Base-by-base conservation (phyloP, 345 rosid species). In the Citrus cavaleriei region DNA sequence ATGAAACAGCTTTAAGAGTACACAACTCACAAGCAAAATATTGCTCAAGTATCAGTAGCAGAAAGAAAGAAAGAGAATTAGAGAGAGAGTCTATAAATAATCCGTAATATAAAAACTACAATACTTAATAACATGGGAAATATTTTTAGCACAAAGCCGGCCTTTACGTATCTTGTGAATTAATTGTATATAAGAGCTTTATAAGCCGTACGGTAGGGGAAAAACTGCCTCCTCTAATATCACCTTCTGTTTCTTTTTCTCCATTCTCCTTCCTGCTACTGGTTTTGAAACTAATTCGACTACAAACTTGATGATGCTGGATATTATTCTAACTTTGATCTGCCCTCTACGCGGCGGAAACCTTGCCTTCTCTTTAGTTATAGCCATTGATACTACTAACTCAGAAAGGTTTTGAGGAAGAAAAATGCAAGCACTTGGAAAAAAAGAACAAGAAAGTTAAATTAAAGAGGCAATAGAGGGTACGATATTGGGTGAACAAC, bases 271-370 rank as follows among this genome's bases (percentile, higher is more conserved):
- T 38, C 68, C 65, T 16, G 77, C 72, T 40, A 12, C 51, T 46
- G 5, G 51, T 46, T 55, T 32, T 27, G 62, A n/a, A 68, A 70
- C 70, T 19, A 51, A 60, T 12, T 6, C 61, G 30, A 21, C 65
- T 28, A 80, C 67, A 64, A 51, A 22, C 40, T 78, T 78, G 42
- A 75, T 34, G 58, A 84, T 68, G 18, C 4, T 68, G 35, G 79
- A 74, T 16, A 84, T 16, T 19, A 86, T 80, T 25, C 24, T 68
- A 38, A 10, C 58, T 73, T 80, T 86, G 74, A 86, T 69, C 55
- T 42, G 84, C 25, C 89, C 89, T 80, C 89, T 81, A 61, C 77
- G 79, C 2, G 85, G 85, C 37, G 88, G 86, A 68, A 77, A 51
- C 79, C 42, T 46, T 2, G 28, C 77, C 65, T 64, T 78, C 30